Conservation (phyloP, 371 early-diverging fungal genomes). For the Catenaria anguillulae region DNA sequence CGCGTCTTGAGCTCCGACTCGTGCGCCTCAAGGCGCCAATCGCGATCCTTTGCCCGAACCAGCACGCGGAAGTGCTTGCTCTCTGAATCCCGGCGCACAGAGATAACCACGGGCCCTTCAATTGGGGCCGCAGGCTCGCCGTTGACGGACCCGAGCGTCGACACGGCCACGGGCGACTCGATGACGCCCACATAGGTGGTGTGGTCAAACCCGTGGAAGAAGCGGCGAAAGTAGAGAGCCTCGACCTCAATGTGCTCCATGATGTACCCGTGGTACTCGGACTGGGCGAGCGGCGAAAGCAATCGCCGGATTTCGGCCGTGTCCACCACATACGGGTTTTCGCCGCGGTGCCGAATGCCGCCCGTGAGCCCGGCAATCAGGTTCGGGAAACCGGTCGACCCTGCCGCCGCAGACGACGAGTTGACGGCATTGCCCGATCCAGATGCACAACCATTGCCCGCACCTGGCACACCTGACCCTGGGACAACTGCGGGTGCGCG, state of each 20-base stretch:
- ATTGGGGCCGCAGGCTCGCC: not conserved
- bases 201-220: constrained; percentile 11
- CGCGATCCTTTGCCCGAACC: not conserved
- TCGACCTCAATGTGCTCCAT: constrained; percentile 22
- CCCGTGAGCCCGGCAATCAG: not conserved
- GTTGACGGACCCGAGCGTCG: not conserved
- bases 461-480: no score
- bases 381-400: no score
- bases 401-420: no score
- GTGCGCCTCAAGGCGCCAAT: constrained; percentile 11
- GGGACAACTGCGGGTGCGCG: no score
- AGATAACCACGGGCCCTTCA: not conserved
- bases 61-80: not conserved
- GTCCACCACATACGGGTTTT: not conserved
- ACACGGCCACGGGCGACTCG: constrained; percentile 15
- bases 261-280: constrained; percentile 9
- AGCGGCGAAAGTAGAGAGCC: constrained; percentile 16
- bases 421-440: no score
- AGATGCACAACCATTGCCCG: no score
- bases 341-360: not conserved
- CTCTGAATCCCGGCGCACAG: not conserved
- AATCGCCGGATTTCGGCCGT: not conserved
- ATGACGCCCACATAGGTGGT: not conserved
- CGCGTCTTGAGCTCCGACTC: not conserved
- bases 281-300: not conserved